A percentile compares a stretch with the other conserved stretches of the same genome.
phyloP scores from a whole-genome alignment of 305 asterid species.

The Fraxinus xanthoxyloides region DNA sequence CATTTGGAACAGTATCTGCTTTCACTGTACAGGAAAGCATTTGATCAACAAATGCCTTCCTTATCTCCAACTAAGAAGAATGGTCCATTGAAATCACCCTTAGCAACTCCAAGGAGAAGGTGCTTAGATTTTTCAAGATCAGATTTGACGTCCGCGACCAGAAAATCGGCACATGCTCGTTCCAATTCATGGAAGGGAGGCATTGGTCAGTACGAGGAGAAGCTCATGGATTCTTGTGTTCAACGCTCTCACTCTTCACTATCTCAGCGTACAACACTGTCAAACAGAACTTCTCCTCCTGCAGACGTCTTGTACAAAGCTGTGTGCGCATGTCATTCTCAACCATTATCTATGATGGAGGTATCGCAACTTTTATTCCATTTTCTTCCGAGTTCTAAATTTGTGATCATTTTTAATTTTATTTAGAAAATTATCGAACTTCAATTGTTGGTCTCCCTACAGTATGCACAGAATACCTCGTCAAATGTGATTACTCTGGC shows the following conservation, averaged over 20 bases:
- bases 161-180: slow-evolving; percentile 25
- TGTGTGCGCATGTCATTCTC: slow-evolving; percentile 87
- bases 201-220: slow-evolving; percentile 45
- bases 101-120: slow-evolving; percentile 65
- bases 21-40: slow-evolving; percentile 82
- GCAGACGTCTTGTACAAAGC: slow-evolving; percentile 62
- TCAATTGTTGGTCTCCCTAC: slow-evolving; percentile 30
- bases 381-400: not conserved
- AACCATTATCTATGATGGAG: slow-evolving; percentile 92
- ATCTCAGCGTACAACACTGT: slow-evolving; percentile 51
- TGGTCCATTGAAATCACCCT: slow-evolving; percentile 41
- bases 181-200: slow-evolving; percentile 38
- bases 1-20: slow-evolving; percentile 97
- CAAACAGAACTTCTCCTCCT: slow-evolving; percentile 52
- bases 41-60: slow-evolving; percentile 64
- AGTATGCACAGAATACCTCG: slow-evolving; percentile 69
- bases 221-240: slow-evolving; percentile 46
- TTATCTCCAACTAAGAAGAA: slow-evolving; percentile 48
- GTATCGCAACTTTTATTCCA: slow-evolving; percentile 31
- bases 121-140: slow-evolving; percentile 63
- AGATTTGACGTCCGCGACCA: slow-evolving; percentile 38
- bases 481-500: slow-evolving; percentile 76
- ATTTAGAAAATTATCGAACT: not conserved
- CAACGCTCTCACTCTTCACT: slow-evolving; percentile 79
- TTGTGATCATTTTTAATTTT: not conserved